A percentile compares a stretch with the other conserved stretches of the same genome.
phyloP scores from a whole-genome alignment of 306 rosid species.

The Luffa aegyptiaca region DNA sequence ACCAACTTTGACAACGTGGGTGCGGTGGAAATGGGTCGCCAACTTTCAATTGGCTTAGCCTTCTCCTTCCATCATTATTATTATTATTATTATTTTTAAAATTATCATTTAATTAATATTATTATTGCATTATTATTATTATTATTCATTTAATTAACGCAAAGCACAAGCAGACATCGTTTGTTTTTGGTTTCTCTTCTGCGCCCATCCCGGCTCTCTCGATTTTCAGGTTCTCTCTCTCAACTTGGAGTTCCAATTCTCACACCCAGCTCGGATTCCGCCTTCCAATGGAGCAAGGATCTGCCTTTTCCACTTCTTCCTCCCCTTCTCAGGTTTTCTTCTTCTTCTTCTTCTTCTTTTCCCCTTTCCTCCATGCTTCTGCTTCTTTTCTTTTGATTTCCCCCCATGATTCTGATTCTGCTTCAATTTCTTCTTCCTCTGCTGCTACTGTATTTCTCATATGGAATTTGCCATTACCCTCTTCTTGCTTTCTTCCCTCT shows the following conservation, averaged over 20 bases:
- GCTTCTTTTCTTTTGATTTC: not conserved
- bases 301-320: slow-evolving; percentile 33
- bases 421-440: not conserved
- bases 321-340: slow-evolving; percentile 30
- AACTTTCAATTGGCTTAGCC: not conserved
- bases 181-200: not conserved
- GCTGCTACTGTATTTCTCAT: not conserved
- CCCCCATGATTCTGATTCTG: not conserved
- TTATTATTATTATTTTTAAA: not conserved
- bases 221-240: not conserved
- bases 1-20: not conserved
- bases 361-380: not conserved
- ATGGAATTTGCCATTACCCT: not conserved
- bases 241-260: not conserved
- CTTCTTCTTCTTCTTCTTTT: not conserved
- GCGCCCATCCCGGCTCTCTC: not conserved
- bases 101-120: not conserved
- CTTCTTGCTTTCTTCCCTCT: not conserved
- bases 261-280: not conserved
- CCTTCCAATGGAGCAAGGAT: slow-evolving; percentile 39
- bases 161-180: not conserved
- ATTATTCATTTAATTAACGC: not conserved
- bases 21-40: not conserved
- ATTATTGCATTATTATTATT: not conserved
- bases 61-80: not conserved